These are phyloP conservation scores for Microthyrium microscopicum DNA, from an alignment of 2,329 filamentous ascomycete species.

Conservation along the genomic window DNA sequence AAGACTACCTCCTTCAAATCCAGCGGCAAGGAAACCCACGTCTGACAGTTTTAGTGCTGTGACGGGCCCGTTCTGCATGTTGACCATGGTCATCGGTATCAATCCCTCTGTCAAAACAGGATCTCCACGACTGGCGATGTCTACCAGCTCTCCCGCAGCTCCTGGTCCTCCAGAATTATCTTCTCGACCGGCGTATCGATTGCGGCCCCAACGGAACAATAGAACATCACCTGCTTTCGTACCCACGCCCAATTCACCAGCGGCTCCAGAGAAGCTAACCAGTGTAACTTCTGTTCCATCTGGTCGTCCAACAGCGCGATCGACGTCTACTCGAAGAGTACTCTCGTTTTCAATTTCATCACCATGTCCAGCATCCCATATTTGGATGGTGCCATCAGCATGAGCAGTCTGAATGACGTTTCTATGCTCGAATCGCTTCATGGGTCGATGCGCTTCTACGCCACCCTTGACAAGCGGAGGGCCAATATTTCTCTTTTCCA, in stretches of 20 bases:
- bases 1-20: conserved; percentile 67
- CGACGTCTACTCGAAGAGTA: conserved; percentile 72
- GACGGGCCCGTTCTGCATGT: conserved; percentile 69
- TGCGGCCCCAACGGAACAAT: conserved; percentile 76
- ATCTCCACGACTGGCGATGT: conserved; percentile 59
- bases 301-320: conserved; percentile 63
- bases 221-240: conserved; percentile 69
- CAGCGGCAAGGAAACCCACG: conserved; percentile 78
- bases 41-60: conserved; percentile 73
- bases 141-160: conserved; percentile 39
- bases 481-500: conserved; percentile 65
- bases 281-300: conserved; percentile 59
- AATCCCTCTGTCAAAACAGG: conserved; percentile 60
- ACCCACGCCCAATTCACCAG: conserved; percentile 73
- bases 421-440: conserved; percentile 64
- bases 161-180: conserved; percentile 33
- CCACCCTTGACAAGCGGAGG: conserved; percentile 68
- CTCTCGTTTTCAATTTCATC: conserved; percentile 83
- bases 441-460: conserved; percentile 48
- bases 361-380: conserved; percentile 84
- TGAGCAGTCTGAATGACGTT: conserved; percentile 79
- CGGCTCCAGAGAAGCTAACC: conserved; percentile 66
- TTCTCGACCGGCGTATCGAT: conserved; percentile 53
- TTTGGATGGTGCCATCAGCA: conserved; percentile 73
- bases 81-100: conserved; percentile 62